Evolutionary conservation across 73 alveolate species (phyloP), one percentile per base, ranked within the genome.

Genomic region (Tetrahymena elliotti): DNA sequence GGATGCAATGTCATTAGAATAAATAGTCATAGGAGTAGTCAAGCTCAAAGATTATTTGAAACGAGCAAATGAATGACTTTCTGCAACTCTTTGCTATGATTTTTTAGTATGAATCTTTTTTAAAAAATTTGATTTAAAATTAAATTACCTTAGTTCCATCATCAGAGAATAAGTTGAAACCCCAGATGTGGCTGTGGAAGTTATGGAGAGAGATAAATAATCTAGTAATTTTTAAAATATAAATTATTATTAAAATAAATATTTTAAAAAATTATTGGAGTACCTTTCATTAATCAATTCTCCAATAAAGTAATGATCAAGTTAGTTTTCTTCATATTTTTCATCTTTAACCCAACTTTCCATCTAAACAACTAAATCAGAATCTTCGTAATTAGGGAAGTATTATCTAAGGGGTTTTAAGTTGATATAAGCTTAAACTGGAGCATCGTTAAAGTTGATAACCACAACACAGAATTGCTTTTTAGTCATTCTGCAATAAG

Each of bases 401-500:
- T 97, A 84, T 94, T 96, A 82, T 88, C 84, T 83, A 8, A 99
- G 96, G 83, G 96, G 52, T 8, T 97, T 95, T 47, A 97, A 97
- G 94, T 99, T 99, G 82, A 98, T 94, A 93, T 94, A 96, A 94
- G 98, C 97, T 84, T 93, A 97, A 24, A 96, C 97, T 53, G 94
- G 99, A 84, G 97, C 95, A 93, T 98, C 99, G 93, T 96, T 97
- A 24, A 99, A 97, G 94, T 99, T 99, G 15, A 98, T 98, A 22
- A 98, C 97, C 31, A 99, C 97, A 15, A 99, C 96, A 10, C 99
- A 99, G 93, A 98, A 98, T 97, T 99, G 99, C 68, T 96, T 96
- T 33, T 96, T 98, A 6, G 98, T 96, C 95, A 97, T 96, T 92
- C 99, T 97, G 4, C 99, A 99, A 93, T 95, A 99, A 33, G 99